Evolutionary conservation across 805 yeast species (phyloP), one percentile per base, ranked within the genome.

Genomic region (Hanseniaspora singularis): DNA sequence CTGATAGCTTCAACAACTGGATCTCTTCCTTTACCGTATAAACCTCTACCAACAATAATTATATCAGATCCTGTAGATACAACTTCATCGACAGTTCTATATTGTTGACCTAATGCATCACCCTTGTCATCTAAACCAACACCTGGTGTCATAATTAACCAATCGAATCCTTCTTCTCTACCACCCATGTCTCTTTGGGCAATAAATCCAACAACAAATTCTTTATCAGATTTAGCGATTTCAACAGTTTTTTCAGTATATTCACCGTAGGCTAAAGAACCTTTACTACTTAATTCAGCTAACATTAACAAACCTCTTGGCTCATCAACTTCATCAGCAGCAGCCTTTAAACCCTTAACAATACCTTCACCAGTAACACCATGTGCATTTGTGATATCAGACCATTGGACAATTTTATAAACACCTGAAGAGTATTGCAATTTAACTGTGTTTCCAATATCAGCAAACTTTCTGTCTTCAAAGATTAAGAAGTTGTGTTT

Each of bases 391-490:
- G 97, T 89, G 54, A 92, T 87, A 59, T 92, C 96, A 0, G 97
- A 78, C 98, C 98, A 92, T 57, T 78, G 67, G 12, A 95, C 92
- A 51, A 89, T 89, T 59, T 76, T 78, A 68, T 77, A 87, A 10
- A 85, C 80, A 38, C 98, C 98, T 32, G 94, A 85, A 27, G 82
- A 69, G 64, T 89, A 92, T 64, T 92, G 98, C 38, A 85, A 74
- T 66, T 89, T 88, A 46, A 92, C 98, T 1, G 98, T 92, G 59
- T 88, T 86, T 15, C 99, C 99, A 56, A 92, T 92, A 64, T 92
- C 99, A 20, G 99, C 98, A 64, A 92, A 92, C 66, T 92, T 92
- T 53, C 99, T 74, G 66, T 92, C 99, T 66, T 92, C 99, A 60
- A 92, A 92, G 54, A 92, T 81, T 71, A 92, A 66, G 58, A 92